These are phyloP conservation scores for Colletotrichum falcatum DNA, from an alignment of 2,329 filamentous ascomycete species.

Conservation along the genomic window DNA sequence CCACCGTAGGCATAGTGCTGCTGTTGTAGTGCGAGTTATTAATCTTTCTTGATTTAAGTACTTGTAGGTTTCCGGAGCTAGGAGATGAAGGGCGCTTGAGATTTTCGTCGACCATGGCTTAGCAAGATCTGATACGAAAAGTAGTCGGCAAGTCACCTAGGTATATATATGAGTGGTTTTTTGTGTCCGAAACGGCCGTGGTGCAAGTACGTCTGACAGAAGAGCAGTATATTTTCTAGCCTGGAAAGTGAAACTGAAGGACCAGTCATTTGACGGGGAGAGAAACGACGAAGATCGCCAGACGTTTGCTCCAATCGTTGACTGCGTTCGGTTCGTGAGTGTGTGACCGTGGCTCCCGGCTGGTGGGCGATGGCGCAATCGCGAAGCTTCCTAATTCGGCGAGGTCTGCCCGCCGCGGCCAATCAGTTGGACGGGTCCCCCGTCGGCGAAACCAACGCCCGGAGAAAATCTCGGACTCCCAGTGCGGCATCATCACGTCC, in stretches of 20 bases:
- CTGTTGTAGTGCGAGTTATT: background rate
- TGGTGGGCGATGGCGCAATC: constrained; percentile 41
- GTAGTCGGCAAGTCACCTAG: constrained; percentile 6
- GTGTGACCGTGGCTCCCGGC: constrained; percentile 32
- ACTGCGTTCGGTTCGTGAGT: constrained; percentile 5
- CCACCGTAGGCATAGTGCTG: constrained; percentile 52
- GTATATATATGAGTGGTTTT: constrained; percentile 31
- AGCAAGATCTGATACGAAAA: constrained; percentile 25
- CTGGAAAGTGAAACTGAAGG: constrained; percentile 26
- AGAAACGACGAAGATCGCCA: constrained; percentile 33
- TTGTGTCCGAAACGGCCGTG: constrained; percentile 23
- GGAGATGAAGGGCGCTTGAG: constrained; percentile 7
- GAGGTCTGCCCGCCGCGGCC: constrained; percentile 30
- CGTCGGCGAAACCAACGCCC: constrained; percentile 15
- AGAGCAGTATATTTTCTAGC: constrained; percentile 7
- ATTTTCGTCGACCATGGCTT: constrained; percentile 9
- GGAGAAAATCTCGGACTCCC: constrained; percentile 37
- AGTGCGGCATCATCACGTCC: constrained; percentile 10
- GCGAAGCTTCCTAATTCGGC: constrained; percentile 41
- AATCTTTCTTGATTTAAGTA: constrained; percentile 1
- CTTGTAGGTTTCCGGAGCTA: background rate
- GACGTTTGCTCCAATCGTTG: constrained; percentile 24
- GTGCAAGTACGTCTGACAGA: constrained; percentile 15
- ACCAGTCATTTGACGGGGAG: constrained; percentile 23
- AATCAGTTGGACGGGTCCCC: constrained; percentile 32